phyloP scores from a whole-genome alignment of 805 yeast species.

The Metschnikowia peoriensis region DNA sequence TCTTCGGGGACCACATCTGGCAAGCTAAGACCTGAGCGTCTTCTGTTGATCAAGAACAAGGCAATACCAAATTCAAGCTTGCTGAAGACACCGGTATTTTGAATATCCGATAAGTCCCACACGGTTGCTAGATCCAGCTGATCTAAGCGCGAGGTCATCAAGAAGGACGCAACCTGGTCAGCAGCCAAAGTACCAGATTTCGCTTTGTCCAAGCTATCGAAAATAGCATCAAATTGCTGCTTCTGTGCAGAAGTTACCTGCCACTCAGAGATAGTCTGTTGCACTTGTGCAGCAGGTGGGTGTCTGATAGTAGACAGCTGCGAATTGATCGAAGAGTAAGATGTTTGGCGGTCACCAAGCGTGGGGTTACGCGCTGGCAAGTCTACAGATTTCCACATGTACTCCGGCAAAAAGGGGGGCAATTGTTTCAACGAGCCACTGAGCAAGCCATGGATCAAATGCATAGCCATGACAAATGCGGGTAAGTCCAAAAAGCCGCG shows the following conservation, averaged over 20 bases:
- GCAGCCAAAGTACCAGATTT: constrained; percentile 66
- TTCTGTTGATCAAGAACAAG: constrained; percentile 86
- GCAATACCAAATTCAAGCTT: constrained; percentile 88
- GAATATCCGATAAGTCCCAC: constrained; percentile 94
- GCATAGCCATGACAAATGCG: constrained; percentile 93
- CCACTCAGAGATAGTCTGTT: constrained; percentile 51
- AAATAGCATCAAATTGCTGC: constrained; percentile 75
- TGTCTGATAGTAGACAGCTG: constrained; percentile 37
- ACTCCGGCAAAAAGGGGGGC: constrained; percentile 42
- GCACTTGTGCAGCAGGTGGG: constrained; percentile 9
- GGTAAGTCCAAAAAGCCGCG: constrained; percentile 69
- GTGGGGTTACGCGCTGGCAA: constrained; percentile 32
- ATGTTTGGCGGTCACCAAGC: constrained; percentile 25
- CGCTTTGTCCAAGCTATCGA: constrained; percentile 70
- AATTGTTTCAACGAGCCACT: constrained; percentile 62
- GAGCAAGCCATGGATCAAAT: constrained; percentile 78
- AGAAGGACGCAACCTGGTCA: constrained; percentile 80
- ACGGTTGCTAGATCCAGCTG: constrained; percentile 83
- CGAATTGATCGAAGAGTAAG: constrained; percentile 31
- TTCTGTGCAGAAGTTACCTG: constrained; percentile 62
- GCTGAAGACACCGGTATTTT: constrained; percentile 79
- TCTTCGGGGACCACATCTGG: constrained; percentile 77
- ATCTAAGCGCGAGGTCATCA: constrained; percentile 81
- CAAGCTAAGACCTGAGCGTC: constrained; percentile 69
- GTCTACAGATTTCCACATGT: constrained; percentile 38